These are phyloP conservation scores for Zygotorulaspora danielsina DNA, from an alignment of 805 yeast species.

Conservation along the genomic window DNA sequence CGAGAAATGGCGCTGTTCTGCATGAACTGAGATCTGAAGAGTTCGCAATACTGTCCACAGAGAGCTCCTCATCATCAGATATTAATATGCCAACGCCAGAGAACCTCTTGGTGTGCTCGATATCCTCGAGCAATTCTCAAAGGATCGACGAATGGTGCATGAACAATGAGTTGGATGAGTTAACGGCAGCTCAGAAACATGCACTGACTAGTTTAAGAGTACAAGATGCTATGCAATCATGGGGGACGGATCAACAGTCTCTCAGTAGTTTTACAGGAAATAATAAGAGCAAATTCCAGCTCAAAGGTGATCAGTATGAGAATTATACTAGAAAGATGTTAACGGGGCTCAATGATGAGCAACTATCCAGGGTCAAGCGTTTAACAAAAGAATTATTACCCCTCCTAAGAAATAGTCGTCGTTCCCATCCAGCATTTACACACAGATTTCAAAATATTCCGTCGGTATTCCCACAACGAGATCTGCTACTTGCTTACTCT, in stretches of 20 bases:
- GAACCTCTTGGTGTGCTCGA: slow-evolving; percentile 4
- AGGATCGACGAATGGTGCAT: slow-evolving; percentile 28
- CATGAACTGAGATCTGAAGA: slow-evolving; percentile 21
- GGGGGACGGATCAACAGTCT: slow-evolving; percentile 33
- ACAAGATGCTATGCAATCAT: slow-evolving; percentile 31
- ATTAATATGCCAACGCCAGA: slow-evolving; percentile 3
- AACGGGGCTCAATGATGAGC: slow-evolving; percentile 11
- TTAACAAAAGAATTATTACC: slow-evolving; percentile 20
- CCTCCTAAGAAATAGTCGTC: slow-evolving; percentile 15
- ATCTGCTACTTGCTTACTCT: slow-evolving; percentile 13
- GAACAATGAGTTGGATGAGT: slow-evolving; percentile 12
- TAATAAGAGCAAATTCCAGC: background rate
- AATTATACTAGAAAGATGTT: slow-evolving; percentile 14
- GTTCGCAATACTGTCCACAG: slow-evolving; percentile 21
- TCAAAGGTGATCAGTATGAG: slow-evolving; percentile 3
- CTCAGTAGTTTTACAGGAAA: slow-evolving; percentile 1
- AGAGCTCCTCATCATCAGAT: slow-evolving; percentile 13
- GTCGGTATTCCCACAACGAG: slow-evolving; percentile 18
- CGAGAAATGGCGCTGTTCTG: slow-evolving; percentile 7
- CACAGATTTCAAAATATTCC: slow-evolving; percentile 17
- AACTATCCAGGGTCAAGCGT: slow-evolving; percentile 13
- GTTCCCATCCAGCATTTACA: slow-evolving; percentile 7
- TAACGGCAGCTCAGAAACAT: slow-evolving; percentile 5
- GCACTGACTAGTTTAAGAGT: slow-evolving; percentile 9
- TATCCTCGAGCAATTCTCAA: slow-evolving; percentile 16